Conservation (phyloP, 2,329 filamentous ascomycete genomes). For the Verticillium albo-atrum region DNA sequence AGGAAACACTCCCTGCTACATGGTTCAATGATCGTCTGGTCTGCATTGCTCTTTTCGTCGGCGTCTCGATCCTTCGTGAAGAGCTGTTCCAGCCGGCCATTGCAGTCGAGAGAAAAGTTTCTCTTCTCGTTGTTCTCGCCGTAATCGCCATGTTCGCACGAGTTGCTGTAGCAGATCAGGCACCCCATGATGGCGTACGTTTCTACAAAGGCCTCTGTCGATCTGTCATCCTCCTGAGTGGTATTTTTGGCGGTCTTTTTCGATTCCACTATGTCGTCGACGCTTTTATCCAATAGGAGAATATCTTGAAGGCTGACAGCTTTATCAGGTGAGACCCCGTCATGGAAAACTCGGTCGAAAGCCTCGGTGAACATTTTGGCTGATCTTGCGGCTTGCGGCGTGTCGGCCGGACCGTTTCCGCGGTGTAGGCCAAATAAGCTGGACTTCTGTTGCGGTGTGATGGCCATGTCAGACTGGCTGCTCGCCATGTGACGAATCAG, state of each 20-base stretch:
- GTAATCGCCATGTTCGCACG: slow-evolving; percentile 58
- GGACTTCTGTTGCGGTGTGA: slow-evolving; percentile 51
- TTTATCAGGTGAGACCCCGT: slow-evolving; percentile 24
- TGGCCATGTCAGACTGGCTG: slow-evolving; percentile 39
- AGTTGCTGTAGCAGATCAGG: slow-evolving; percentile 55
- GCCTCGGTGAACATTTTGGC: slow-evolving; percentile 50
- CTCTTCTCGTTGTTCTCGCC: slow-evolving; percentile 46
- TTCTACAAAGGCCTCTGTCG: slow-evolving; percentile 32
- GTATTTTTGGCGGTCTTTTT: slow-evolving; percentile 48
- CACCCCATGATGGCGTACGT: slow-evolving; percentile 54
- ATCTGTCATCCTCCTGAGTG: slow-evolving; percentile 25
- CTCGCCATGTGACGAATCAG: slow-evolving; percentile 50
- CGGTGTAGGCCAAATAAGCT: slow-evolving; percentile 45
- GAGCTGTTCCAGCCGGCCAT: slow-evolving; percentile 5
- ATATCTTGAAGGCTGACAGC: slow-evolving; percentile 47
- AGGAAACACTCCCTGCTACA: slow-evolving; percentile 3
- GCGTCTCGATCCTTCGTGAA: background rate
- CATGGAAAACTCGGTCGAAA: slow-evolving; percentile 51
- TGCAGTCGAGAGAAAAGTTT: slow-evolving; percentile 45
- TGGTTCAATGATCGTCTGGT: slow-evolving; percentile 1
- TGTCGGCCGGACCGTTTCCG: slow-evolving; percentile 29
- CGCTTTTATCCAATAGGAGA: slow-evolving; percentile 46
- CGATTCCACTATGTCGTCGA: slow-evolving; percentile 49
- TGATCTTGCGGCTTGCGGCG: slow-evolving; percentile 32
- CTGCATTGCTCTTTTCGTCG: background rate